phyloP scores from a whole-genome alignment of 2,329 filamentous ascomycete genomes.

The Fusarium nematophilum region DNA sequence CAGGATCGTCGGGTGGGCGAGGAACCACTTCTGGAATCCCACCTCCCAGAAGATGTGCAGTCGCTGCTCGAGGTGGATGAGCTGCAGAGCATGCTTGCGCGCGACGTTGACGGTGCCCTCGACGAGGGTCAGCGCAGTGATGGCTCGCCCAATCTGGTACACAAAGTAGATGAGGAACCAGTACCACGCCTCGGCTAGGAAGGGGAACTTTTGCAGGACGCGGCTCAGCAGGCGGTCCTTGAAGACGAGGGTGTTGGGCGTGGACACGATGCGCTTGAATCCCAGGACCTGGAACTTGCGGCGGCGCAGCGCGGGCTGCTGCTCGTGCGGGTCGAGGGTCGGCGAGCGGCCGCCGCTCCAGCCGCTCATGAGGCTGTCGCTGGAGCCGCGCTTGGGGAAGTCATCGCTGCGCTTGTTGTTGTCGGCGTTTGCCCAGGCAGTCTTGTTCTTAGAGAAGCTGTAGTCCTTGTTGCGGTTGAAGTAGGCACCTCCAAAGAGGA shows the following conservation, averaged over 20 bases:
- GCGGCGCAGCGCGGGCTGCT: conserved; percentile 45
- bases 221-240: conserved; percentile 53
- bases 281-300: conserved; percentile 50
- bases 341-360: conserved; percentile 44
- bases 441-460: conserved; percentile 41
- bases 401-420: conserved; percentile 48
- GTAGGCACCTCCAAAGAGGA: conserved; percentile 58
- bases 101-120: conserved; percentile 76
- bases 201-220: conserved; percentile 74
- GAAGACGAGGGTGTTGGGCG: conserved; percentile 49
- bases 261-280: conserved; percentile 45
- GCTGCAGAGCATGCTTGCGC: conserved; percentile 73
- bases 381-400: conserved; percentile 38
- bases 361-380: conserved; percentile 40
- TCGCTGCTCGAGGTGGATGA: conserved; percentile 73
- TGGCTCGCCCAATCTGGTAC: conserved; percentile 79
- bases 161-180: conserved; percentile 84
- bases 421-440: conserved; percentile 32
- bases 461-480: conserved; percentile 57
- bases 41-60: conserved; percentile 75
- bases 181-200: conserved; percentile 80
- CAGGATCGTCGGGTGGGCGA: conserved; percentile 65
- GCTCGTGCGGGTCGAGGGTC: conserved; percentile 42
- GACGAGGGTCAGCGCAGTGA: conserved; percentile 75
- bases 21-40: conserved; percentile 66